Percentiles rank a stretch among this genome's conserved stretches.
phyloP scores from a whole-genome alignment of 129 eudicot genomes.

The Centrapalus pauciflorus region DNA sequence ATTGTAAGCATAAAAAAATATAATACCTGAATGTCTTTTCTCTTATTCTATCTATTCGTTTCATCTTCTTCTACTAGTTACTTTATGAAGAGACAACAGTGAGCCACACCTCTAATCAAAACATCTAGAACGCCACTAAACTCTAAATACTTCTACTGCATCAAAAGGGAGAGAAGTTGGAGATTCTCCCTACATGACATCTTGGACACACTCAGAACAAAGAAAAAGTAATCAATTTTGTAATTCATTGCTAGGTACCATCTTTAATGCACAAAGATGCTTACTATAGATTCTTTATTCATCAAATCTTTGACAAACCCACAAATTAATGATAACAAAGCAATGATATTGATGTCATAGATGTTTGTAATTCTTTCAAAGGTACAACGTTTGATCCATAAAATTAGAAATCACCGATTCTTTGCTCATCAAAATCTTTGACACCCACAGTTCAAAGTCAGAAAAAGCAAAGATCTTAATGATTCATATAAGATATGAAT shows the following conservation, averaged over 20 bases:
- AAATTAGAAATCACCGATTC: slow-evolving; percentile 16
- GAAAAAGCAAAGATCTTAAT: slow-evolving; percentile 23
- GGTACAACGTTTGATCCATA: slow-evolving; percentile 23
- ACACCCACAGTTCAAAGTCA: slow-evolving; percentile 12
- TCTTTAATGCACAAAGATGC: not conserved
- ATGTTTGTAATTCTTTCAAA: slow-evolving; percentile 25
- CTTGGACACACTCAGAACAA: slow-evolving; percentile 1
- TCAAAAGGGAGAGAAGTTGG: slow-evolving; percentile 5
- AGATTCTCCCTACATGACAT: not conserved
- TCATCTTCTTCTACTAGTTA: too few species aligned
- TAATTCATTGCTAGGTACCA: slow-evolving; percentile 7
- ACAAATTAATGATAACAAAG: not conserved
- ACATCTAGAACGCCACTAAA: too few species aligned
- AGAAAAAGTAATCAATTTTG: not conserved
- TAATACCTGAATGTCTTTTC: too few species aligned
- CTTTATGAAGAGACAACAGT: too few species aligned
- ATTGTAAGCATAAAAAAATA: too few species aligned
- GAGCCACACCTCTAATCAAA: too few species aligned
- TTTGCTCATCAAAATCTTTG: slow-evolving; percentile 25
- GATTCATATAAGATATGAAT: slow-evolving; percentile 18
- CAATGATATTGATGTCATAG: not conserved
- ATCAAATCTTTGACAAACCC: slow-evolving; percentile 7
- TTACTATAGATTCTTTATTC: not conserved
- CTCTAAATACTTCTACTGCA: slow-evolving; percentile 1
- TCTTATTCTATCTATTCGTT: too few species aligned